Base-by-base conservation (phyloP, 345 rosid species). In the Lumnitzera racemosa region DNA sequence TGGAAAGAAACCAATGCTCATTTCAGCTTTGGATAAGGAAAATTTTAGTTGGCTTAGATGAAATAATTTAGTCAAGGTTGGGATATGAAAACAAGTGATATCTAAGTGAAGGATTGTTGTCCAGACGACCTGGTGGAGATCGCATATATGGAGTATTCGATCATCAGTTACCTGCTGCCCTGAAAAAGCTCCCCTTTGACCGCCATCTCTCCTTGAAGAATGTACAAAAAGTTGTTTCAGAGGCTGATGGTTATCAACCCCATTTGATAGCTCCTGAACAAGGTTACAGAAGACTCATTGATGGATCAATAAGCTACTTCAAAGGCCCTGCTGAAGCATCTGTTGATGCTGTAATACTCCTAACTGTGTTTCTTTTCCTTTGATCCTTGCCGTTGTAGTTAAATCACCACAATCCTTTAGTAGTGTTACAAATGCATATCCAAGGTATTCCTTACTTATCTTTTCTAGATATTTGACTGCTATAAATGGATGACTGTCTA, bases 211-310 rank as follows among this genome's bases (percentile, higher is more conserved):
- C 97, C 46, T 63, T 81, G 52, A 94, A 83, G 81, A 94, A 90
- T 84, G 99, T 94, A 58, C 96, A 88, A 72, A 94, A 83, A 73
- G 92, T 94, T 62, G 99, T 94, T 55, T 88, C 97, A 56, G 88
- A 94, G 78, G 99, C 99, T 58, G 99, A 94, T 82, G 99, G 99
- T 76, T 94, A 94, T 79, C 99, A 94, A 77, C 99, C 99, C 62
- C 99, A 94, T 83, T 77, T 94, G 75, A 90, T 94, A 73, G 99
- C 99, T 78, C 97, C 97, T 56, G 99, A 94, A 67, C 99, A 94
- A 82, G 99, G 97, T 62, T 94, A 94, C 67, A 84, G 97, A 83
- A 84, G 99, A 80, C 92, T 94, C 61, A 94, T 94, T 74, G 97
- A 94, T 76, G 97, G 95, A 61, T 82, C 99, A 47, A 94, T 94